Evolutionary conservation across 768 basidiomycete species (phyloP), one percentile per base, ranked within the genome.

Genomic region (Clitopilus hobsonii): DNA sequence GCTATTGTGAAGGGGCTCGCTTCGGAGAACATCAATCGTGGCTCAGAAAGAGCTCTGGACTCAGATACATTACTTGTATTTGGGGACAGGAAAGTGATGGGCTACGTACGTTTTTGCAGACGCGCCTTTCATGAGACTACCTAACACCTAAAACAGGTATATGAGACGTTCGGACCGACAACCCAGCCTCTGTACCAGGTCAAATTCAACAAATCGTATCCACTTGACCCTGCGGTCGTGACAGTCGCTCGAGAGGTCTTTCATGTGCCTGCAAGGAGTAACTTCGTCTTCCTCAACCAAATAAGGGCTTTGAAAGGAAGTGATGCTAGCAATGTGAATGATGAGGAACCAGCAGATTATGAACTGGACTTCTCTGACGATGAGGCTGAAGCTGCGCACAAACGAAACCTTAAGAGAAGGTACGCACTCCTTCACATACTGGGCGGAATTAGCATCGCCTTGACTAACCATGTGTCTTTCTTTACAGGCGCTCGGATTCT

Each of bases 281-380:
- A 81, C 38, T 95, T 94, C 65, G 88, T 98, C 51, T 94, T 91
- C 67, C 78, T 94, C 45, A 76, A 79, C 30, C 81, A 86, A 47
- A 78, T 98, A 47, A 80, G 81, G 56, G 76, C 72, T 16, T 66
- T 83, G 58, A 94, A 86, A 65, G 96, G 95, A 38, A 94, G 91
- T 59, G 96, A 98, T 61, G 96, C 96, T 20, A 93, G 90, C 63
- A 98, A 98, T 65, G 77, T 94, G 8, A 84, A 94, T 60, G 96
- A 98, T 65, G 96, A 98, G 69, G 96, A 98, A 67, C 87, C 91
- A 2, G 89, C 77, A 1, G 94, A 91, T 18, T 83, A 92, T 54
- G 96, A 98, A 65, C 64, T 91, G 26, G 96, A 98, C 66, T 98
- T 95, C 70, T 94, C 91, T 2, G 96, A 98, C 60, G 96, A 98